phyloP scores from a whole-genome alignment of 176 grass and related monocot species.

The Phragmites australis region DNA sequence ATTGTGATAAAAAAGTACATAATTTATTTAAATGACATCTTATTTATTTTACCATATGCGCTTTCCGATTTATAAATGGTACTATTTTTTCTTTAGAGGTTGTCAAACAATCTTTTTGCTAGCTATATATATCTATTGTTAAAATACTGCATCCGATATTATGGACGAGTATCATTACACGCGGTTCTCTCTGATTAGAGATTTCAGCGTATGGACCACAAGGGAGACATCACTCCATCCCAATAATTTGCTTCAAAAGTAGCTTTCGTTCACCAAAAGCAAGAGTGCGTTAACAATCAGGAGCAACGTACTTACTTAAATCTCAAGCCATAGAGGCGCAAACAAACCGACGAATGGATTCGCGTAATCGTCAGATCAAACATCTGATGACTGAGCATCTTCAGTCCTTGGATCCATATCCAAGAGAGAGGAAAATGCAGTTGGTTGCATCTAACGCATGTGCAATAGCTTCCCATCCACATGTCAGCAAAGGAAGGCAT shows the following conservation, averaged over 20 bases:
- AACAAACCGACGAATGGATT: background rate
- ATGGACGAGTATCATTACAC: background rate
- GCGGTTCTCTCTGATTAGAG: background rate
- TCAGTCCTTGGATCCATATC: constrained; percentile 24
- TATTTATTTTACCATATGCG: too few relatives aligned
- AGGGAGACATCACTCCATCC: constrained; percentile 1
- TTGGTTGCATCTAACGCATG: constrained; percentile 14
- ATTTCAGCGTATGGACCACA: constrained; percentile 30
- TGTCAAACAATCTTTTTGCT: too few relatives aligned
- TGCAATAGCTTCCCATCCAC: constrained; percentile 19
- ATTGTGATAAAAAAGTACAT: too few relatives aligned
- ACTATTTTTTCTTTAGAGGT: too few relatives aligned
- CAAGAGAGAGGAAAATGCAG: background rate
- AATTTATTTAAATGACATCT: too few relatives aligned
- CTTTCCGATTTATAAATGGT: too few relatives aligned
- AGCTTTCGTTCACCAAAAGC: constrained; percentile 44
- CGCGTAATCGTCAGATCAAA: constrained; percentile 13
- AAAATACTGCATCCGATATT: too few relatives aligned
- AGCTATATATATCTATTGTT: too few relatives aligned
- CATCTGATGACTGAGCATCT: constrained; percentile 15
- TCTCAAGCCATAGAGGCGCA: constrained; percentile 31
- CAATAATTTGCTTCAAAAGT: constrained; percentile 45
- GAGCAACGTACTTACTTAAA: constrained; percentile 24
- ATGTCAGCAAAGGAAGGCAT: constrained; percentile 1
- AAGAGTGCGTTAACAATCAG: constrained; percentile 26